These are phyloP conservation scores for Mayamaea pseudoterrestris DNA, from an alignment of 108 stramenopile genomes.

Conservation along the genomic window DNA sequence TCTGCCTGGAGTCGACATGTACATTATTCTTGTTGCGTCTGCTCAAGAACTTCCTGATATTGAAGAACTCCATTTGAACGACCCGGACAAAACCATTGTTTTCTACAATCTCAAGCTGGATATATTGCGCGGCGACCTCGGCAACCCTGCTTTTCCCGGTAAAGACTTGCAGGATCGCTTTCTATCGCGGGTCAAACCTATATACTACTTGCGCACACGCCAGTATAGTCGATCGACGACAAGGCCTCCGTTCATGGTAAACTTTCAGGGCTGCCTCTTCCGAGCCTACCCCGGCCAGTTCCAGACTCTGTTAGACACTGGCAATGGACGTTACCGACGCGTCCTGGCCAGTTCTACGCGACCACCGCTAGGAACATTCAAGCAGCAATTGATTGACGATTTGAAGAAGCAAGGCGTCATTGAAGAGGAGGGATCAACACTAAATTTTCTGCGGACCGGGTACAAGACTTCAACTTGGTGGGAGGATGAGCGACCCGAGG, in stretches of 20 bases:
- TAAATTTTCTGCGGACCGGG: constrained; percentile 75
- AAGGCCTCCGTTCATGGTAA: constrained; percentile 85
- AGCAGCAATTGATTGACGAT: constrained; percentile 81
- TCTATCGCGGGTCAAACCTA: constrained; percentile 72
- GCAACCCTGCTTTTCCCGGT: constrained; percentile 81
- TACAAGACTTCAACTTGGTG: constrained; percentile 89
- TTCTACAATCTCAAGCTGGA: constrained; percentile 91
- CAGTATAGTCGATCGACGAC: constrained; percentile 75
- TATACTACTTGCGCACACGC: constrained; percentile 87
- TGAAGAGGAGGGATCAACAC: constrained; percentile 54
- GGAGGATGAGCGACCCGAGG: constrained; percentile 78
- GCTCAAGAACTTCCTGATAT: constrained; percentile 94
- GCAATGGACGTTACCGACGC: constrained; percentile 68
- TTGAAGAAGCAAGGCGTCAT: constrained; percentile 62
- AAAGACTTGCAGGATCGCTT: constrained; percentile 89
- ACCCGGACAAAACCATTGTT: constrained; percentile 52
- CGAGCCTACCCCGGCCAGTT: constrained; percentile 86
- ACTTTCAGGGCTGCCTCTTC: constrained; percentile 91
- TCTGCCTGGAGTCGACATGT: constrained; percentile 55
- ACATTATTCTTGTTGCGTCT: constrained; percentile 67
- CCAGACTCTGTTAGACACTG: constrained; percentile 87
- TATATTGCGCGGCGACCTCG: constrained; percentile 83
- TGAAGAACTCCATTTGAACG: constrained; percentile 53
- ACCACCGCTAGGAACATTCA: constrained; percentile 81
- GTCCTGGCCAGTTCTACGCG: constrained; percentile 48